A percentile compares a stretch with the other conserved stretches of the same genome.
Conservation (phyloP, 1,284 basidiomycete genomes). For the Retiboletus flavoniger region DNA sequence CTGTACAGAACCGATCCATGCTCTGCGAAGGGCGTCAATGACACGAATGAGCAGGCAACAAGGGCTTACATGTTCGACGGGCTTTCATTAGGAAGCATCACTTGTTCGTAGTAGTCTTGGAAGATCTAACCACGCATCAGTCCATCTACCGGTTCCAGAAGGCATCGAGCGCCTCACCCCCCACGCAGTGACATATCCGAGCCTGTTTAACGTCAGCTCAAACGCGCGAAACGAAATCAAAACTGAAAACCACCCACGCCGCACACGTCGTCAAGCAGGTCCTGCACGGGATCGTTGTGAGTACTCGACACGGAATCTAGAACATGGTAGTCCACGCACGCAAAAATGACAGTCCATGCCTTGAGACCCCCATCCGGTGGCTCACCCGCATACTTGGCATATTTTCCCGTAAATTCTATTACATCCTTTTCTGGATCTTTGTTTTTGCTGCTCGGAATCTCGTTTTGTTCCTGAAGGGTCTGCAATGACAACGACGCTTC, state of each 20-base stretch:
- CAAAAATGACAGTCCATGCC: conserved; percentile 53
- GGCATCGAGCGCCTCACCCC: conserved; percentile 19
- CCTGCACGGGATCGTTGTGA: conserved; percentile 19
- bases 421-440: conserved; percentile 11
- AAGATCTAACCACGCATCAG: conserved; percentile 26
- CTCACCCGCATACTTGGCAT: conserved; percentile 24
- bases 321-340: conserved; percentile 31
- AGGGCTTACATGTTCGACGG: conserved; percentile 33
- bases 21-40: conserved; percentile 18
- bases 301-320: not conserved
- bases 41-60: not conserved
- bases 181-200: conserved; percentile 32
- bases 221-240: conserved; percentile 1
- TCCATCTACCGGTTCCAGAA: not conserved
- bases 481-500: not conserved
- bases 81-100: conserved; percentile 24
- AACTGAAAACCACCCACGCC: conserved; percentile 7
- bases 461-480: conserved; percentile 10
- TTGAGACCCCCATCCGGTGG: conserved; percentile 51
- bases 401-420: conserved; percentile 6
- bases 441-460: not conserved
- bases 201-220: conserved; percentile 14
- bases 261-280: conserved; percentile 21
- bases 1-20: conserved; percentile 42
- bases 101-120: conserved; percentile 38